phyloP scores from a whole-genome alignment of 2,329 filamentous ascomycete genomes.

The Exophiala sideris region DNA sequence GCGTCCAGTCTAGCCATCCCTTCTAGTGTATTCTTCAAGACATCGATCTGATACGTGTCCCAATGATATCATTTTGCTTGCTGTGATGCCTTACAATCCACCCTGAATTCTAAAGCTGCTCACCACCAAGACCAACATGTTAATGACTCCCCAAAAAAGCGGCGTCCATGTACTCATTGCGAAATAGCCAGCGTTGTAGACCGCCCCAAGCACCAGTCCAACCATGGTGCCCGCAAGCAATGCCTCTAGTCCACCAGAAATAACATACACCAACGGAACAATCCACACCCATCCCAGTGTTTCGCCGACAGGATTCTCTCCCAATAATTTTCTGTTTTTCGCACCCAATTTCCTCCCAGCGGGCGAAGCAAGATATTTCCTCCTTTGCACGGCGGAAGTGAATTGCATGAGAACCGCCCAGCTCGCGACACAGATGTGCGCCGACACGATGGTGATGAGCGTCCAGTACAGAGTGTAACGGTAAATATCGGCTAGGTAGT shows the following conservation, averaged over 20 bases:
- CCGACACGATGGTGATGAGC: constrained; percentile 69
- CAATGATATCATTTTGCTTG: too few relatives aligned
- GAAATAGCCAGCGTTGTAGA: constrained; percentile 79
- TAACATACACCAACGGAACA: constrained; percentile 66
- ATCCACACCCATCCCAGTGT: constrained; percentile 56
- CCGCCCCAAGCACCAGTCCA: constrained; percentile 71
- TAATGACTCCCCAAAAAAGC: constrained; percentile 81
- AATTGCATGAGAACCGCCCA: constrained; percentile 70
- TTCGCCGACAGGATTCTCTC: constrained; percentile 25
- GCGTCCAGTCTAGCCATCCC: not conserved
- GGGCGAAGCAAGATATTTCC: constrained; percentile 19
- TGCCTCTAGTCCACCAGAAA: constrained; percentile 72
- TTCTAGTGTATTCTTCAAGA: too few relatives aligned
- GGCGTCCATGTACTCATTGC: constrained; percentile 94
- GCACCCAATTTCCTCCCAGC: constrained; percentile 15
- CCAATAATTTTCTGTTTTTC: constrained; percentile 26
- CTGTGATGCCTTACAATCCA: constrained; percentile 60
- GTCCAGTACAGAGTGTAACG: constrained; percentile 87
- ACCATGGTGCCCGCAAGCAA: constrained; percentile 77
- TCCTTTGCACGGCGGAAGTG: constrained; percentile 17
- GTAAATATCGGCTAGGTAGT: constrained; percentile 74
- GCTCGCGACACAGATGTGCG: constrained; percentile 68
- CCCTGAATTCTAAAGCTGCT: constrained; percentile 93
- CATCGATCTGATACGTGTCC: too few relatives aligned
- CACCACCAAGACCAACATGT: constrained; percentile 74